phyloP scores from a whole-genome alignment of 345 rosid species.

The Populus tremula region DNA sequence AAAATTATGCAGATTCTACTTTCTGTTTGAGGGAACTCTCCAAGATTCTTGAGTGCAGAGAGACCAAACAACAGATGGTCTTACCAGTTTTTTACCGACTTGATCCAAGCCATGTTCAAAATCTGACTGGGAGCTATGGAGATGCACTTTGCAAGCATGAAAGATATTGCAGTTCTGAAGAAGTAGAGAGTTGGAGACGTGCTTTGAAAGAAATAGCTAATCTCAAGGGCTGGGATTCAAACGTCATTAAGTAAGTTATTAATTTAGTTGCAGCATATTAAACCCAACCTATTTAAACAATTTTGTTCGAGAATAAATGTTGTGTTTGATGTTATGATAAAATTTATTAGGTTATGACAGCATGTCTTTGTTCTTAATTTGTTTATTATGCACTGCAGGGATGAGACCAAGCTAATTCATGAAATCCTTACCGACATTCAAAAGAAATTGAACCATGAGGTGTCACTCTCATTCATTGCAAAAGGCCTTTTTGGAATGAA shows the following conservation, averaged over 20 bases:
- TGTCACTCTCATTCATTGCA: neutral
- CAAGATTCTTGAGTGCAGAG: neutral
- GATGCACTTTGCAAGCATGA: neutral
- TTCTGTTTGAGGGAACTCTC: slow-evolving; percentile 2
- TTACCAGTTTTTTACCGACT: neutral
- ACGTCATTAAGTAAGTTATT: neutral
- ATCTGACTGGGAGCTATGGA: neutral
- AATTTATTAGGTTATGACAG: no score
- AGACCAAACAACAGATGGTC: neutral
- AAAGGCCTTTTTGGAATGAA: neutral
- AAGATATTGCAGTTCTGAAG: neutral
- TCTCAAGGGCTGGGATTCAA: neutral
- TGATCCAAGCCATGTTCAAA: neutral
- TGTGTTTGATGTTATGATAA: no score
- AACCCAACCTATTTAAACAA: no score
- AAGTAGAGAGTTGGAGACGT: neutral
- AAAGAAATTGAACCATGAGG: neutral
- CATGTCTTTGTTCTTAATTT: no score
- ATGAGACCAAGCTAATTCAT: neutral
- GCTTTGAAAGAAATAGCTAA: neutral
- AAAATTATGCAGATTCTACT: neutral
- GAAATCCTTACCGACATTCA: neutral
- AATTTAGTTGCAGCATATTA: neutral
- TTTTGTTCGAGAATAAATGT: no score
- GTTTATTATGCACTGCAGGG: neutral